Evolutionary conservation across 257 asterid species (phyloP).

Genomic region (Asclepias syriaca): DNA sequence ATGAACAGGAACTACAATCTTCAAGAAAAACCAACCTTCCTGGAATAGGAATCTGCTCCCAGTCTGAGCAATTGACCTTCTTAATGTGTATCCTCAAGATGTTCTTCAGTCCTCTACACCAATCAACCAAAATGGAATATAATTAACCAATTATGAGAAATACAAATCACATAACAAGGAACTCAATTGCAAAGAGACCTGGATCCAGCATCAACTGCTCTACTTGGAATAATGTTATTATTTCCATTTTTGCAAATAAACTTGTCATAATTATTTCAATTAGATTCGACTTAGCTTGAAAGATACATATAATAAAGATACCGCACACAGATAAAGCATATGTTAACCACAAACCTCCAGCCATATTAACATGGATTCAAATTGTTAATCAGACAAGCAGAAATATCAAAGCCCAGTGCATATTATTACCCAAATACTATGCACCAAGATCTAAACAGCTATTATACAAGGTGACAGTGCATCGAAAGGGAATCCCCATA

Average conservation of each 20-base stretch:
- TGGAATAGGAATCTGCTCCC: slow-evolving; percentile 87
- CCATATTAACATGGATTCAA: background rate
- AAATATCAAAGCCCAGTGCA: background rate
- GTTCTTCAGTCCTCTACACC: slow-evolving; percentile 87
- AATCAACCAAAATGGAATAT: slow-evolving; percentile 4
- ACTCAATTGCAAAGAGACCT: background rate
- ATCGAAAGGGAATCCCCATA: background rate
- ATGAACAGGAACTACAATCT: background rate
- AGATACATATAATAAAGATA: background rate
- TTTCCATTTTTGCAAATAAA: background rate
- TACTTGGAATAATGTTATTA: background rate
- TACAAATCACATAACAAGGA: background rate
- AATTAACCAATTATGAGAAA: background rate
- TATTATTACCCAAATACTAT: background rate
- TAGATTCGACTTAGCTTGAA: background rate
- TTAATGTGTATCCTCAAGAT: slow-evolving; percentile 79
- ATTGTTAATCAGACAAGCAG: background rate
- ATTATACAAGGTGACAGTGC: background rate
- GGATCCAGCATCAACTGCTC: background rate
- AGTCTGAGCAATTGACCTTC: slow-evolving; percentile 71
- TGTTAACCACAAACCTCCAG: background rate
- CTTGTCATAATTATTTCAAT: background rate
- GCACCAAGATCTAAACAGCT: background rate
- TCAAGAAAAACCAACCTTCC: slow-evolving; percentile 53
- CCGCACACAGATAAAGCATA: background rate